Base-by-base conservation (phyloP, 2,329 filamentous ascomycete species). In the Aureobasidium vineae region DNA sequence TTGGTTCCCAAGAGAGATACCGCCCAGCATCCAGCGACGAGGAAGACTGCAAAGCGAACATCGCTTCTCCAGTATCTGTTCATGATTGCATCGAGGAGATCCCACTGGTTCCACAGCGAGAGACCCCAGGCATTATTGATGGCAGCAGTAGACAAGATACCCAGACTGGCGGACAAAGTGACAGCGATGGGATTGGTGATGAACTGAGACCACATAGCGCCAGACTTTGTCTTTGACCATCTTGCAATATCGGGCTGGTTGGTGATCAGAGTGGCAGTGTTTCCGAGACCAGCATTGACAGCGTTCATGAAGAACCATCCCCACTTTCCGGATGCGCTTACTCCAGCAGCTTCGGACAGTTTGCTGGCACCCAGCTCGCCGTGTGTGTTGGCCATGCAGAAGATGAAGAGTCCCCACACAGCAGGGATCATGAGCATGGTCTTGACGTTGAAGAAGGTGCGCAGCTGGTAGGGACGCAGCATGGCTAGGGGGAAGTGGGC, bases 391-490 rank as follows among this genome's bases (percentile, higher is more conserved):
- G 70, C 74, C 74, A 79, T 77, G 68, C 76, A 78, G 68, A 77
- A 79, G 31, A 80, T 77, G 70, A 79, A 77, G 15, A 78, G 68
- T 3, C 77, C 76, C 65, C 73, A 77, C 5, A 78, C 74, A 1
- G 84, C 82, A n/a, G 84, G 77, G 1, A 86, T 86, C 21, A 85
- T 76, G 68, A 80, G 75, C 41, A 77, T 72, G 6, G 74, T 75
- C 68, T 81, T 81, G 73, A 81, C 75, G 70, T 76, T 78, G 73
- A 82, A 82, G 72, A 82, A 80, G 60, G 72, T 73, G n/a, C 75
- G 71, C 21, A 82, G 70, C 69, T 81, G 78, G 69, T 81, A 79
- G 13, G 80, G 80, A 16, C 79, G 74, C 67, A 81, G 76, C 45
- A 77, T 74, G 23, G 76, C 76, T 69, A 82, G 79, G 4, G 73